phyloP scores from a whole-genome alignment of 2,329 filamentous ascomycete genomes.

The Didymella segeticola region DNA sequence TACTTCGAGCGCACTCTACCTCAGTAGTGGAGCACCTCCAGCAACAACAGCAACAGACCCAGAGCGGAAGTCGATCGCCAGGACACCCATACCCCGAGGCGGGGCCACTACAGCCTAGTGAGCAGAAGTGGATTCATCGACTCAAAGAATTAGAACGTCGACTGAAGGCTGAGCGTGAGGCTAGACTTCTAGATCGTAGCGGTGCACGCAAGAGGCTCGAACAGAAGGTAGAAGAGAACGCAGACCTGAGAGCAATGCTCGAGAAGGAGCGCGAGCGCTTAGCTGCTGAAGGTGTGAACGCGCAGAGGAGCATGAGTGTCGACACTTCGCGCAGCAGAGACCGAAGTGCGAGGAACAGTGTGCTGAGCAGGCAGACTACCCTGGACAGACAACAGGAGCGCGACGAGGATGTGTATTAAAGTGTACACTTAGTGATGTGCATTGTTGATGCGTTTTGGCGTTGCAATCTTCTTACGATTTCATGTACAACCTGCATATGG shows the following conservation, averaged over 20 bases:
- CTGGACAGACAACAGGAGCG: slow-evolving; percentile 6
- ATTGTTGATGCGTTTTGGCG: background rate
- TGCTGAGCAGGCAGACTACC: slow-evolving; percentile 27
- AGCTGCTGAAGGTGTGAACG: slow-evolving; percentile 27
- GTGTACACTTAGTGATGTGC: background rate
- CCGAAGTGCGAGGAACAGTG: slow-evolving; percentile 23
- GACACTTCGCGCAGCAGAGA: slow-evolving; percentile 17
- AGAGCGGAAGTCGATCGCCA: slow-evolving; percentile 13
- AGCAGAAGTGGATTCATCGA: slow-evolving; percentile 83
- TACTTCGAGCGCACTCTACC: slow-evolving; percentile 63
- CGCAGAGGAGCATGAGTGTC: slow-evolving; percentile 30
- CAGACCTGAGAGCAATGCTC: slow-evolving; percentile 70
- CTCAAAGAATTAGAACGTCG: slow-evolving; percentile 87
- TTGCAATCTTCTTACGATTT: background rate
- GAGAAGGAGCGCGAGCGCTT: slow-evolving; percentile 59
- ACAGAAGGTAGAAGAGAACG: slow-evolving; percentile 76
- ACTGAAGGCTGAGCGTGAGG: slow-evolving; percentile 89
- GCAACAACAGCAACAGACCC: slow-evolving; percentile 16
- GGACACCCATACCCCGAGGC: slow-evolving; percentile 44
- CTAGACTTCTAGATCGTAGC: slow-evolving; percentile 79
- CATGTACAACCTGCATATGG: slow-evolving; percentile 12
- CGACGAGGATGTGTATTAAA: slow-evolving; percentile 18
- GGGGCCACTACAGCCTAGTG: slow-evolving; percentile 56
- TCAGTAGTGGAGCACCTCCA: slow-evolving; percentile 57
- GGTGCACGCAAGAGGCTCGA: slow-evolving; percentile 82